Conservation (phyloP, 2,329 filamentous ascomycete species). For the Tympanopsis confertula region DNA sequence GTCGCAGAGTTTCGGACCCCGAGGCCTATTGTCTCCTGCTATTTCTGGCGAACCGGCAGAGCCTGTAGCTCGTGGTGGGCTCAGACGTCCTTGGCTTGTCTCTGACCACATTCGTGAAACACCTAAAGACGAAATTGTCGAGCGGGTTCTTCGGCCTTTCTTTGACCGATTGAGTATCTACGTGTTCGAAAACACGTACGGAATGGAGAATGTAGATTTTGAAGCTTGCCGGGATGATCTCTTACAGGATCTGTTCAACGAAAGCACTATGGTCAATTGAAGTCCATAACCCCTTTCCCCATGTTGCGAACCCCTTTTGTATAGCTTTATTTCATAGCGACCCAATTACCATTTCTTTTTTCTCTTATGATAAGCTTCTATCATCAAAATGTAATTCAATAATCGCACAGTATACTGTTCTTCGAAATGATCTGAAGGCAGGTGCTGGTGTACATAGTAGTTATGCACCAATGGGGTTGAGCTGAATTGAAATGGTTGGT, state of each 20-base stretch:
- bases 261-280: constrained; percentile 17
- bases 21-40: constrained; percentile 8
- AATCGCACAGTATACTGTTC: too few species aligned
- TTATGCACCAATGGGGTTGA: too few species aligned
- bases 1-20: constrained; percentile 58
- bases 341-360: too few species aligned
- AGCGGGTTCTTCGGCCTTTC: constrained; percentile 43
- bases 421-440: too few species aligned
- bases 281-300: too few species aligned
- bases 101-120: constrained; percentile 32
- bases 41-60: too few species aligned
- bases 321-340: too few species aligned
- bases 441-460: too few species aligned
- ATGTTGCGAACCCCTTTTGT: too few species aligned
- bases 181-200: constrained; percentile 50
- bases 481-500: too few species aligned
- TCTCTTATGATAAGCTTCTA: too few species aligned
- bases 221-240: constrained; percentile 29
- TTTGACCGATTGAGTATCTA: constrained; percentile 49
- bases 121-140: constrained; percentile 40
- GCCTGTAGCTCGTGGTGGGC: neutral
- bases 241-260: constrained; percentile 35
- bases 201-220: constrained; percentile 33
- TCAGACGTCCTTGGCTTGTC: neutral
- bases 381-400: too few species aligned